Base-by-base conservation (phyloP, 2,329 filamentous ascomycete species). In the Fusarium sterilihyphosum region DNA sequence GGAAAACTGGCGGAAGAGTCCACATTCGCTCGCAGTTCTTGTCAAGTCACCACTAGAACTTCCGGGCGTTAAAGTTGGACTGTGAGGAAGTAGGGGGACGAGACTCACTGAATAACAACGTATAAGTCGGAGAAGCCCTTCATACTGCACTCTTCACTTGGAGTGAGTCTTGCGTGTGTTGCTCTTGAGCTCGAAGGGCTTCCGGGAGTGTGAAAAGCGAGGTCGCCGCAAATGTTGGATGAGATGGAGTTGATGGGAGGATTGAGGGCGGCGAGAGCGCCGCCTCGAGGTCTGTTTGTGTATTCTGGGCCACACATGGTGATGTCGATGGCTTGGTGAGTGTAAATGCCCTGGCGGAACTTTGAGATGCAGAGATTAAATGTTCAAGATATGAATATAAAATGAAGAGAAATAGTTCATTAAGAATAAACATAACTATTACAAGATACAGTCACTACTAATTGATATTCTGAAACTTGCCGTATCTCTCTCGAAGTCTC, bases 271-370 rank as follows among this genome's bases (percentile, higher is more conserved):
- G 81, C 86, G 57, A 88, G 81, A 22, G 86, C 86, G 40, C 86
- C 86, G 65, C 86, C 85, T 44, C 82, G 81, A 16, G 85, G 84
- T 53, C 82, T 78, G 65, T 83, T 81, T 17, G 82, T 81, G 63
- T 74, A 81, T 57, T 86, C 82, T 10, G 82, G 82, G 49, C 86
- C 85, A 70, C 86, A 88, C 86, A 88, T 88, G 44, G 18, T 88
- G 44, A 37, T 43, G 24, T 35, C 20, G n/a, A 9, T 40, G 31
- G 10, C 26, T 40, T 38, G 9, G n/a, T 22, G 20, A n/a, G 29
- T 24, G 20, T 54, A 41, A 17, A 56, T 37, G 47, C 26, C 4
- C n/a, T 20, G 20, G 2, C 9, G 14, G 3, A 29, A 29, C 8
- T 31, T 26, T 26, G 41, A n/a, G 47, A 49, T 14, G n/a, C 10